phyloP scores from a whole-genome alignment of 2,329 filamentous ascomycete species.

The Graphium sp. region DNA sequence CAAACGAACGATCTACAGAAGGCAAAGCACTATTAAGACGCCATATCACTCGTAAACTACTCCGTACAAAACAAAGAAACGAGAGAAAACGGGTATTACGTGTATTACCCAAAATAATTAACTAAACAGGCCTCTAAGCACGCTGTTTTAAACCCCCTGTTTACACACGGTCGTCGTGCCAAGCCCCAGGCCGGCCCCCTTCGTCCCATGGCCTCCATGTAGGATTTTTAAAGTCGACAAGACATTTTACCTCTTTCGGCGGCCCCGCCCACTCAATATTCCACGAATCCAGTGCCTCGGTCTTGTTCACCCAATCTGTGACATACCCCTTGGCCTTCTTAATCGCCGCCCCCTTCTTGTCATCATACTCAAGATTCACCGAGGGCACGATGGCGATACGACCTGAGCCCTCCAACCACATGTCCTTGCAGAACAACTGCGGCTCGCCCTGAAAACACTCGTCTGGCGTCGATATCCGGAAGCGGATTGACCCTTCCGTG shows the following conservation, averaged over 20 bases:
- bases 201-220: conserved; percentile 24
- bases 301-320: conserved; percentile 13
- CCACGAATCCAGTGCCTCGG: conserved; percentile 11
- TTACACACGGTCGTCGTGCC: no score
- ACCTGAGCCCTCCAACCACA: conserved; percentile 30
- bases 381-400: conserved; percentile 38
- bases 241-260: conserved; percentile 28
- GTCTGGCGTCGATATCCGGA: conserved; percentile 17
- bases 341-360: conserved; percentile 22
- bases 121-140: no score
- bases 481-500: conserved; percentile 21
- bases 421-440: conserved; percentile 36
- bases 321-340: conserved; percentile 33
- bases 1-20: no score
- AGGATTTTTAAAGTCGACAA: conserved; percentile 22
- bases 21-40: no score
- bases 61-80: no score
- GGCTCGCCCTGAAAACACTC: conserved; percentile 40
- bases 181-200: no score
- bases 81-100: no score
- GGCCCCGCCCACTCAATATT: conserved; percentile 26
- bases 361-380: conserved; percentile 36
- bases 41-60: no score
- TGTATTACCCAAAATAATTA: no score
- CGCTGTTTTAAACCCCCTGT: no score